A percentile compares a stretch with the other conserved stretches of the same genome.
phyloP scores from a whole-genome alignment of 169 alveolate genomes.

The Plasmodium adleri region DNA sequence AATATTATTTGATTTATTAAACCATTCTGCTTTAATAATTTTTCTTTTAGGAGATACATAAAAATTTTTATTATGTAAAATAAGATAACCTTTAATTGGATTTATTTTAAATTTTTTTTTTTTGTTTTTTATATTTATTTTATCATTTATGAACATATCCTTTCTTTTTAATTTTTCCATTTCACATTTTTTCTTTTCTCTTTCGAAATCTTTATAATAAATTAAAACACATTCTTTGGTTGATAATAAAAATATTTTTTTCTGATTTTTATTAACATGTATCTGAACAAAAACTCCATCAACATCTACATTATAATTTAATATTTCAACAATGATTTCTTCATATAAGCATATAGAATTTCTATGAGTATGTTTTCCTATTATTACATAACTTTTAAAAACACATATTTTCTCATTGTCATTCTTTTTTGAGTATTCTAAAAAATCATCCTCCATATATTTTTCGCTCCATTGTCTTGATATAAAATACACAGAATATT shows the following conservation, averaged over 20 bases:
- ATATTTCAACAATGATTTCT: slow-evolving; percentile 45
- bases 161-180: no score
- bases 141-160: no score
- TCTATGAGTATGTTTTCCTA: slow-evolving; percentile 41
- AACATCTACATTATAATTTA: slow-evolving; percentile 38
- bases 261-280: slow-evolving; percentile 49
- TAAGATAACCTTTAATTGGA: slow-evolving; percentile 8
- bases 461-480: slow-evolving; percentile 36
- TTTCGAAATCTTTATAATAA: no score
- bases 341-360: slow-evolving; percentile 33
- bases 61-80: slow-evolving; percentile 25
- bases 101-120: slow-evolving; percentile 14
- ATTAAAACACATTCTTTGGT: slow-evolving; percentile 35
- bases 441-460: not conserved
- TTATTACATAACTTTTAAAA: slow-evolving; percentile 28
- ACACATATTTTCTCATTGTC: not conserved
- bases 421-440: not conserved
- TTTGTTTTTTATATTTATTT: not conserved
- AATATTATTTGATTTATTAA: slow-evolving; percentile 20
- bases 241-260: slow-evolving; percentile 39
- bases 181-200: no score
- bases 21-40: slow-evolving; percentile 74
- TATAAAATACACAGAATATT: slow-evolving; percentile 36
- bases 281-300: slow-evolving; percentile 63
- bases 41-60: slow-evolving; percentile 30